Evolutionary conservation across 1,284 basidiomycete species (phyloP), one percentile per base, ranked within the genome.

Genomic region (Heterobasidion parviporum): DNA sequence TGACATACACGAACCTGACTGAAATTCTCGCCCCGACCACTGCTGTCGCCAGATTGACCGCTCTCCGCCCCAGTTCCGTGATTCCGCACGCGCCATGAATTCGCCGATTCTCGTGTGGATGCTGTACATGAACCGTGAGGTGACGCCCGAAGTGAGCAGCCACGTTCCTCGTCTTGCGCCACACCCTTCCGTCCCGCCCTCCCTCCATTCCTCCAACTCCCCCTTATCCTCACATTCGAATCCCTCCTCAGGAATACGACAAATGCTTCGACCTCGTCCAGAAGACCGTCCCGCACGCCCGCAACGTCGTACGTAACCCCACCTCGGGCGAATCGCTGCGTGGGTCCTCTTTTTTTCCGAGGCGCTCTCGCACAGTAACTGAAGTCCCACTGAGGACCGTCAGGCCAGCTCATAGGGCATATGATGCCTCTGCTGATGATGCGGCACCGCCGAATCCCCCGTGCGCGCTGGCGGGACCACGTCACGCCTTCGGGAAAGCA

Each of bases 351-450:
- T 32, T 50, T 52, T 45, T 10, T 57, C 41, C 54, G 49, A 18
- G 33, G 14, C 49, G 15, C 26, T 20, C 47, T 49, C 20, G 20
- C 47, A 20, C 20, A 48, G 10, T 48, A 48, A n/a, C 16, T 10
- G 26, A 15, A 4, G 46, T 26, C 26, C 26, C 14, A 15, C 46
- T 10, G 26, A 10, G 34, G 12, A 35, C 49, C 2, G 3, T 12
- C 67, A 90, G 88, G 86, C 33, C 77, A 81, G 63, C 71, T 87
- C 58, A 79, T 90, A 65, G 81, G 81, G 18, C 75, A 83, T 59
- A 82, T 89, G 72, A 72, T 90, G n/a, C 87, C 88, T 0, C 73
- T 89, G 14, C 80, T 90, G 61, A 89, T 90, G 85, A 90, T 90
- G 87, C 74, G 87, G 15, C 88, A 90, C 67, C 75, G 87, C 57